Percentiles rank a stretch among this genome's conserved stretches.
These are phyloP conservation scores for Farysia itapuensis DNA, from an alignment of 1,284 basidiomycete species.

Conservation along the genomic window DNA sequence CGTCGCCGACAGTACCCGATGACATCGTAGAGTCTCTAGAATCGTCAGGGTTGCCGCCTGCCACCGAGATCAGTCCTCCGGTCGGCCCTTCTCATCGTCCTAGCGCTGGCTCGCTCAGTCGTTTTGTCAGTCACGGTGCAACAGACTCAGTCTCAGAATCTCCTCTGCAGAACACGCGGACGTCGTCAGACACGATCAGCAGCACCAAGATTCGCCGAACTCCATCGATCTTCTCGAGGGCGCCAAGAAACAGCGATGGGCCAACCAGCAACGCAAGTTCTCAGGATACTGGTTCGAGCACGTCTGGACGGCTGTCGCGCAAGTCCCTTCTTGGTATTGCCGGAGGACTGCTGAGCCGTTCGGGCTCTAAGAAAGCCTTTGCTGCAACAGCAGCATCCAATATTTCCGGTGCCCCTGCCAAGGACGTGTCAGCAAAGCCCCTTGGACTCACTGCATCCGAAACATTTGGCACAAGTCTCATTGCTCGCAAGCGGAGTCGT, in stretches of 20 bases:
- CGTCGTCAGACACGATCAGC: constrained; percentile 12
- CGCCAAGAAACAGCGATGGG: constrained; percentile 27
- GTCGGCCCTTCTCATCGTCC: constrained; percentile 15
- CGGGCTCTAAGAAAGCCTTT: constrained; percentile 8
- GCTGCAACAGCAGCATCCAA: too few relatives aligned
- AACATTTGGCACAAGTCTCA: constrained; percentile 3
- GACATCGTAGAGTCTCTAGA: too few relatives aligned
- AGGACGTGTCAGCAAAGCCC: too few relatives aligned
- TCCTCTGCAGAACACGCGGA: too few relatives aligned
- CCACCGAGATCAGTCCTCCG: too few relatives aligned
- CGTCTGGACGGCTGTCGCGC: constrained; percentile 37
- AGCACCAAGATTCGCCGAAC: constrained; percentile 39
- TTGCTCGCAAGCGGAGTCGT: constrained; percentile 1
- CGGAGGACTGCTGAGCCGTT: constrained; percentile 29
- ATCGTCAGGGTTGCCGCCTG: too few relatives aligned
- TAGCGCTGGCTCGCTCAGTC: constrained; percentile 19
- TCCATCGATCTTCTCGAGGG: constrained; percentile 38
- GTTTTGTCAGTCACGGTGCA: constrained; percentile 16
- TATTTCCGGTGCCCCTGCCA: too few relatives aligned
- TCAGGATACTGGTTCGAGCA: constrained; percentile 5
- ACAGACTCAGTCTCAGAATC: too few relatives aligned
- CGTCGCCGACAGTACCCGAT: too few relatives aligned
- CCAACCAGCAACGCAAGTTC: constrained; percentile 4
- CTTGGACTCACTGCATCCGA: too few relatives aligned
- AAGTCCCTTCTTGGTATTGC: constrained; percentile 49